phyloP scores from a whole-genome alignment of 495 filamentous ascomycete genomes.

The Penicillium paxilli region DNA sequence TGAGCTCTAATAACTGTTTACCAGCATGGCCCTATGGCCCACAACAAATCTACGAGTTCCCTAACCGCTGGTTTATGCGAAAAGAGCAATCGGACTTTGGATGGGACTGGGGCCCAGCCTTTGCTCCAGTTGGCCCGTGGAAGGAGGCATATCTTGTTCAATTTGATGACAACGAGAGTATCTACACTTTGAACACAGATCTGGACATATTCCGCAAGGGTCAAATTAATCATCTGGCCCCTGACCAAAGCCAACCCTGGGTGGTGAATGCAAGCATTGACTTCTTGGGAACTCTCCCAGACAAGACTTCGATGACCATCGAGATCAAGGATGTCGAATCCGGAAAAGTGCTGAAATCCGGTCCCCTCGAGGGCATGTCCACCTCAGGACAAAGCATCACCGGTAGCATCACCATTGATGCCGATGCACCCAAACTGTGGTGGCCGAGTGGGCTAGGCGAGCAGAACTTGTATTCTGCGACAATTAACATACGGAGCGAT shows the following conservation, averaged over 20 bases:
- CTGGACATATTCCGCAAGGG: constrained; percentile 62
- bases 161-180: constrained; percentile 36
- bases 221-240: constrained; percentile 59
- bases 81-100: constrained; percentile 73
- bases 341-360: constrained; percentile 47
- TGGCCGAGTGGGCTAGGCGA: constrained; percentile 62
- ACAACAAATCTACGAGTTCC: constrained; percentile 46
- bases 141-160: constrained; percentile 61
- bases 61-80: constrained; percentile 61
- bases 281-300: constrained; percentile 54
- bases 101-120: constrained; percentile 72
- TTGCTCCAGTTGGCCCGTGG: constrained; percentile 68
- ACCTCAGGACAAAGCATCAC: constrained; percentile 49
- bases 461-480: constrained; percentile 61
- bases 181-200: constrained; percentile 58
- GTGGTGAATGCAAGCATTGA: constrained; percentile 71
- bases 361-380: constrained; percentile 43
- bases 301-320: constrained; percentile 48
- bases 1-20: constrained; percentile 1
- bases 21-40: constrained; percentile 49
- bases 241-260: constrained; percentile 63
- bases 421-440: constrained; percentile 56
- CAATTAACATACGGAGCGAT: constrained; percentile 45
- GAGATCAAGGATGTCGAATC: constrained; percentile 50
- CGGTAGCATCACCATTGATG: constrained; percentile 47